Percentiles rank a stretch among this genome's conserved stretches.
Evolutionary conservation across 2,329 filamentous ascomycete genomes (phyloP).

Genomic region (Lachnellula suecica): DNA sequence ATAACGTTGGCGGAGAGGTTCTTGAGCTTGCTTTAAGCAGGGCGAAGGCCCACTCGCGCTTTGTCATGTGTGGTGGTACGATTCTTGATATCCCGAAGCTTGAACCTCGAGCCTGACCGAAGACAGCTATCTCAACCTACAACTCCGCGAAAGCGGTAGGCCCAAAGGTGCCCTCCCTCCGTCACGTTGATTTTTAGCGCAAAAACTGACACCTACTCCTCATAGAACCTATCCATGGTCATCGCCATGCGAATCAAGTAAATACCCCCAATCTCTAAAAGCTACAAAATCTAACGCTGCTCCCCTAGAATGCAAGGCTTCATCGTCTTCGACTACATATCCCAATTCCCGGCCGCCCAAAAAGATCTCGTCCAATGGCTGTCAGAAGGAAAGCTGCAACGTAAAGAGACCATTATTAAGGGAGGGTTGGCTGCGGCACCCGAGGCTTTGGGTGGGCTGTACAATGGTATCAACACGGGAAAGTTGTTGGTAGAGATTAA

Average conservation of each 20-base stretch:
- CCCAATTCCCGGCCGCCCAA: slow-evolving; percentile 56
- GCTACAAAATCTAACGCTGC: not conserved
- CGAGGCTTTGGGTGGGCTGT: slow-evolving; percentile 61
- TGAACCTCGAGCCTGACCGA: not conserved
- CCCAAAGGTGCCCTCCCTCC: slow-evolving; percentile 52
- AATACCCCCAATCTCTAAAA: slow-evolving; percentile 10
- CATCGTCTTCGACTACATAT: slow-evolving; percentile 67
- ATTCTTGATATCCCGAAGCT: slow-evolving; percentile 8
- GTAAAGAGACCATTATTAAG: slow-evolving; percentile 68
- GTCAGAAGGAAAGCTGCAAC: slow-evolving; percentile 69
- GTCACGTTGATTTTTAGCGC: not conserved
- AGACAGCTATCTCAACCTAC: slow-evolving; percentile 61
- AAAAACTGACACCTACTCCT: slow-evolving; percentile 8
- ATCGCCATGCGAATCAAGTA: slow-evolving; percentile 52
- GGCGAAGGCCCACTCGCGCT: slow-evolving; percentile 62
- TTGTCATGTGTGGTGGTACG: slow-evolving; percentile 66
- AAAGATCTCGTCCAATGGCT: slow-evolving; percentile 66
- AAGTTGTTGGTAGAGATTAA: slow-evolving; percentile 22
- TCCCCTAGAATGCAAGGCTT: slow-evolving; percentile 63
- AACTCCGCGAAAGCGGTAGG: slow-evolving; percentile 57
- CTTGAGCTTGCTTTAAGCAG: slow-evolving; percentile 63
- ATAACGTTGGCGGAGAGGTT: slow-evolving; percentile 73
- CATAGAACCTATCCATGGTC: slow-evolving; percentile 50
- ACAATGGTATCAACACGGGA: slow-evolving; percentile 69
- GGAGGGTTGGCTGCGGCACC: slow-evolving; percentile 68